A percentile compares a stretch with the other conserved stretches of the same genome.
These are phyloP conservation scores for Pouteria glomerata DNA, from an alignment of 148 eudicot species.

Conservation along the genomic window DNA sequence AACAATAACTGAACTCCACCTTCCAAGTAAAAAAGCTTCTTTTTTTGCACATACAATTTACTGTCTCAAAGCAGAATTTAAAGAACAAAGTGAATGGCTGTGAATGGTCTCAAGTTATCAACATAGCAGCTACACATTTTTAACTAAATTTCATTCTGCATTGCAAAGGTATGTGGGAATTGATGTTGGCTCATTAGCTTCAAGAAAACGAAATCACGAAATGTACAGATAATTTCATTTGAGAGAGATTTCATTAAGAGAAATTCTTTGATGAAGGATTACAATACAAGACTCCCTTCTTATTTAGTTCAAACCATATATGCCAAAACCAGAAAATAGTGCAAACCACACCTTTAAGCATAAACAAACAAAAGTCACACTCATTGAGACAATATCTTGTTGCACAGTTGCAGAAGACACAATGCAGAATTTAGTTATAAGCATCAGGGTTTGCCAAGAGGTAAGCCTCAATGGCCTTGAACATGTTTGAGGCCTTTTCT, in stretches of 20 bases:
- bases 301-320: neutral
- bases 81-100: too few species aligned
- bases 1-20: too few species aligned
- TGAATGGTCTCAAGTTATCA: too few species aligned
- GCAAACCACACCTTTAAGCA: neutral
- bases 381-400: neutral
- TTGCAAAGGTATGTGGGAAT: too few species aligned
- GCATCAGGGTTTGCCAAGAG: conserved; percentile 16
- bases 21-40: neutral
- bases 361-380: neutral
- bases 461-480: conserved; percentile 21
- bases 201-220: too few species aligned
- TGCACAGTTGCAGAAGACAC: too few species aligned
- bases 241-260: neutral
- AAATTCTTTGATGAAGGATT: neutral
- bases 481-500: conserved; percentile 4
- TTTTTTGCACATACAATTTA: too few species aligned
- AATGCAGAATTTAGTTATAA: too few species aligned
- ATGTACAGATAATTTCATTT: neutral
- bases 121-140: too few species aligned
- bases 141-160: too few species aligned
- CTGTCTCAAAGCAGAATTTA: too few species aligned
- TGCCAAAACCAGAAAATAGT: neutral
- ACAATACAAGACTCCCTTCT: neutral
- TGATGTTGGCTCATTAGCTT: too few species aligned